These are phyloP conservation scores for Vigna trinervia DNA, from an alignment of 306 rosid genomes.

Conservation along the genomic window DNA sequence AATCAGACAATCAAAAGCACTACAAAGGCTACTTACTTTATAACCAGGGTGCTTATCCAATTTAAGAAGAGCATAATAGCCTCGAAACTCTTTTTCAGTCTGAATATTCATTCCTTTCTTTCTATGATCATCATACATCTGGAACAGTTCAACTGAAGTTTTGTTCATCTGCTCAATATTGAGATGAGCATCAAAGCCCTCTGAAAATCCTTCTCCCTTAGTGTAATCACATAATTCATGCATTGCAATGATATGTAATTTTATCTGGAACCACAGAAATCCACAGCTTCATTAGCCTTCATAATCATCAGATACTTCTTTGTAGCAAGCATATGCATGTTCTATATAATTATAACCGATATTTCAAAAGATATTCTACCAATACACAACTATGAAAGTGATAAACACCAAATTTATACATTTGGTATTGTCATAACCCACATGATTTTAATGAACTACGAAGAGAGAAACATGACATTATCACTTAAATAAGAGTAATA, in stretches of 20 bases:
- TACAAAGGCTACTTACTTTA: constrained; percentile 65
- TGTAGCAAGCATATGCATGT: constrained; percentile 39
- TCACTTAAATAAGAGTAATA: constrained; percentile 9
- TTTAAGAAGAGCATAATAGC: constrained; percentile 98
- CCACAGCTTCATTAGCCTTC: constrained; percentile 47
- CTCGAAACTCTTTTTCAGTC: constrained; percentile 90
- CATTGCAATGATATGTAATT: constrained; percentile 93
- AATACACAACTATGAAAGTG: constrained; percentile 16
- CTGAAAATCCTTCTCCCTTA: constrained; percentile 97
- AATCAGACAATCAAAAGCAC: constrained; percentile 43
- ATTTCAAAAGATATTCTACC: constrained; percentile 5
- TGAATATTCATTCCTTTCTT: constrained; percentile 81
- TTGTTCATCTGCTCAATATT: constrained; percentile 99
- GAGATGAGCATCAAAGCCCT: constrained; percentile 99
- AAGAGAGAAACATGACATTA: not conserved
- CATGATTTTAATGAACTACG: constrained; percentile 1
- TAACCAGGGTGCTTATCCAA: constrained; percentile 99
- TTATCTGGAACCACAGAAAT: constrained; percentile 72
- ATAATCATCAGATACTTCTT: constrained; percentile 38
- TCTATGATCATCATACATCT: constrained; percentile 97
- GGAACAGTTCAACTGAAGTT: constrained; percentile 95
- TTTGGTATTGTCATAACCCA: constrained; percentile 18
- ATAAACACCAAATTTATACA: constrained; percentile 5
- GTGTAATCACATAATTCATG: constrained; percentile 95
- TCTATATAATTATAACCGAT: constrained; percentile 9